A percentile compares a stretch with the other conserved stretches of the same genome.
phyloP scores from a whole-genome alignment of 2,329 filamentous ascomycete genomes.

The Cordyceps javanica region DNA sequence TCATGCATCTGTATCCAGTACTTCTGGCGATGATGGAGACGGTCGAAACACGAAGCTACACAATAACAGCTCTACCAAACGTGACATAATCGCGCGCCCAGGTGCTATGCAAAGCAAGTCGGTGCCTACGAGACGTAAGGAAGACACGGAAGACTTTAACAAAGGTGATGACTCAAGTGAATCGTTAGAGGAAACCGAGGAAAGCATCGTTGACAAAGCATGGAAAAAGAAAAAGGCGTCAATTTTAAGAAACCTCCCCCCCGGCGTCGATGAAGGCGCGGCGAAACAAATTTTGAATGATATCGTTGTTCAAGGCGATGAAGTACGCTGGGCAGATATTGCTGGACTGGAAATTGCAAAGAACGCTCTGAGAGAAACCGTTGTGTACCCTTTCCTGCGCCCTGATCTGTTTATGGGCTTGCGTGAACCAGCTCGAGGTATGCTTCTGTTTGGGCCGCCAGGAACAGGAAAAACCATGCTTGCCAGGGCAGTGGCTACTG shows the following conservation, averaged over 20 bases:
- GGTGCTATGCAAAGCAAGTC: background rate
- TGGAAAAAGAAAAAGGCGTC: conserved; percentile 58
- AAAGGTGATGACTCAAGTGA: conserved; percentile 42
- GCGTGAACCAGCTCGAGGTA: conserved; percentile 86
- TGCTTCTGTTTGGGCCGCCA: conserved; percentile 92
- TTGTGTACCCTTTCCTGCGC: conserved; percentile 93
- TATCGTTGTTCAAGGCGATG: conserved; percentile 88
- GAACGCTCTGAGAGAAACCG: conserved; percentile 84
- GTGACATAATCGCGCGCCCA: background rate
- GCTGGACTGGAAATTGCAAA: conserved; percentile 88
- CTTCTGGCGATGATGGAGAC: conserved; percentile 20
- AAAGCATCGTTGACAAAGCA: conserved; percentile 35
- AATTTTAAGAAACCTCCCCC: conserved; percentile 71
- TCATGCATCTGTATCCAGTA: conserved; percentile 8
- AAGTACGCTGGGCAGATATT: conserved; percentile 91
- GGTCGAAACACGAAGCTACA: background rate
- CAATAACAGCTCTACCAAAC: conserved; percentile 6
- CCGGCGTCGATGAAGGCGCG: conserved; percentile 73
- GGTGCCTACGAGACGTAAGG: conserved; percentile 23
- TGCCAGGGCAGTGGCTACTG: conserved; percentile 86
- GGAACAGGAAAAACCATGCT: conserved; percentile 99
- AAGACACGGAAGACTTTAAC: conserved; percentile 26
- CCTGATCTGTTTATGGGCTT: conserved; percentile 95
- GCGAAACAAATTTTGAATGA: conserved; percentile 94
- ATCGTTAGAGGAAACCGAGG: conserved; percentile 38